Base-by-base conservation (phyloP, 352 stramenopile genomes). In the Blastocystis sp. region DNA sequence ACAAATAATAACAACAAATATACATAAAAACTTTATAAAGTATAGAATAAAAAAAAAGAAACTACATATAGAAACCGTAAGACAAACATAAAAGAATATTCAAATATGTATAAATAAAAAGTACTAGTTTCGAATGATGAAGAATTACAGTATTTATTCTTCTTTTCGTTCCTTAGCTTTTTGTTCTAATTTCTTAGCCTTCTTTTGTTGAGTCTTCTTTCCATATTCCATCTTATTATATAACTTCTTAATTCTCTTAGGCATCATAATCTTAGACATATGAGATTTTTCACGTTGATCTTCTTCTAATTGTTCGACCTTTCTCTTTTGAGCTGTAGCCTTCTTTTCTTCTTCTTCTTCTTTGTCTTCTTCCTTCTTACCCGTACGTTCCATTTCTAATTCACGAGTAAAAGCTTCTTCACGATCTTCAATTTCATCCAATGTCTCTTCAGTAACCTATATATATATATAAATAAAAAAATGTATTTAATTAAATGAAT, bases 311-410 rank as follows among this genome's bases (percentile, higher is more conserved):
- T 65, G 25, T 5, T 62, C 64, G 24, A 59, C 44, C 7, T 41
- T 28, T 31, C 48, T 32, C 21, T 45, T 37, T 4, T 68, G 64
- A 69, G 68, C 30, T 80, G 58, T 39, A 79, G 75, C 44, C 66
- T 69, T 19, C 70, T 80, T 16, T 82, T 81, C 19, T 75, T 75
- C 9, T 58, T 56, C 2, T 73, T 76, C 76, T 72, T 80, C 7
- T 71, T 68, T 25, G 10, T 65, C 58, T 13, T 66, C 57, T 3
- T 67, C 76, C 3, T 73, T 74, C 25, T 82, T 73, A 4, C 74
- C 30, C 18, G 56, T 43, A 42, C 73, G 33, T 34, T 57, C 33
- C 16, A 72, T 64, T 16, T 42, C 16, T 1, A 59, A 49, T 10
- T 24, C 46, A 25, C 43, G 44, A 24, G 55, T 62, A 27, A 43